Evolutionary conservation across 805 yeast genomes (phyloP), one percentile per base, ranked within the genome.

Genomic region (Nematodospora valgi): DNA sequence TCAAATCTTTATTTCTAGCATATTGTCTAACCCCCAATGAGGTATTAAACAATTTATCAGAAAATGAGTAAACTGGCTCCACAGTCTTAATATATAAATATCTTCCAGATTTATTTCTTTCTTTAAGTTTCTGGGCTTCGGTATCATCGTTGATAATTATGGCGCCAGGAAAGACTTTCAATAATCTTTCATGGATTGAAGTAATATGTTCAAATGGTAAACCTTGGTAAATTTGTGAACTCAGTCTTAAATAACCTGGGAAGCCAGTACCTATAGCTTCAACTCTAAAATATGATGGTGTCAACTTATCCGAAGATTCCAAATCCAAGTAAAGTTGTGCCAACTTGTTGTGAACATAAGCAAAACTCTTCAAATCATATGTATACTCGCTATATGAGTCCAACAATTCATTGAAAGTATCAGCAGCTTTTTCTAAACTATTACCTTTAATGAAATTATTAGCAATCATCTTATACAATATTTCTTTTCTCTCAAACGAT

Each of bases 141-240:
- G 68, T 68, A 46, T 78, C 82, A 41, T 66, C 74, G 18, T 78
- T 64, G 23, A 86, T 65, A 35, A 86, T 76, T 37, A 81, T 74
- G 1, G 95, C 86, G 33, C 95, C 95, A 19, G 93, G 94, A 56
- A 86, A 84, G 30, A 84, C 58, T 49, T 79, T 75, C 47, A 81
- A 70, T 40, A 88, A 62, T 46, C 95, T 69, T 48, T 81, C 85
- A 48, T 83, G 87, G 54, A 87, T 83, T 3, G 91, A 80, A 2
- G 88, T 78, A 40, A 87, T 80, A 56, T 85, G 93, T 54, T 87
- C 96, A 62, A 84, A 87, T 20, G 95, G 87, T 35, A 78, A 68
- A 5, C 96, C 95, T 59, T 87, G 95, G 52, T 81, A 85, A 34
- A 87, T 82, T 54, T 82, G 87, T 40, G 79, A 80, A 50, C 82